phyloP scores from a whole-genome alignment of 2,329 filamentous ascomycete genomes.

The Dactylella cylindrospora region DNA sequence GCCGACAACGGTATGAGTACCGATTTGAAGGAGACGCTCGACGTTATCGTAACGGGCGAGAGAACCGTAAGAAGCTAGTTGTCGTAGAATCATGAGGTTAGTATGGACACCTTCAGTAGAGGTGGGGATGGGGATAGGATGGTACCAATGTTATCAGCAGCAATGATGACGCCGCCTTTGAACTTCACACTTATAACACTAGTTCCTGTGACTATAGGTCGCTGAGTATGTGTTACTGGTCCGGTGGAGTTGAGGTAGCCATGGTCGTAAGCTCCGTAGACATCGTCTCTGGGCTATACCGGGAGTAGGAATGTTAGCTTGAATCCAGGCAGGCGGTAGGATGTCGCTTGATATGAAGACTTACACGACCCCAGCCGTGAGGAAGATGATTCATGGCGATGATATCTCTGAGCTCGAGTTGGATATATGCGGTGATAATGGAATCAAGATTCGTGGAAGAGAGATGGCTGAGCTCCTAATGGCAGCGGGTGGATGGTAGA shows the following conservation, averaged over 20 bases:
- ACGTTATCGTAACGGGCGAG: conserved; percentile 95
- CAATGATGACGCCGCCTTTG: conserved; percentile 93
- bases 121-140: conserved; percentile 17
- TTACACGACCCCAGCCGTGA: conserved; percentile 71
- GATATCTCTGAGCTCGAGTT: conserved; percentile 44
- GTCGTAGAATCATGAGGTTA: background rate
- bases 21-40: conserved; percentile 89
- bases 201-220: conserved; percentile 91
- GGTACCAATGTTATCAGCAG: conserved; percentile 89
- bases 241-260: conserved; percentile 70
- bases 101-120: background rate
- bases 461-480: conserved; percentile 24
- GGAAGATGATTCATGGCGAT: conserved; percentile 68
- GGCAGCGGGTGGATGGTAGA: conserved; percentile 22
- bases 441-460: too few species aligned
- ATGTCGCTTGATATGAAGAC: conserved; percentile 49
- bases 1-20: conserved; percentile 78
- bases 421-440: conserved; percentile 5
- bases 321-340: conserved; percentile 15
- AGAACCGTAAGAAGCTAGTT: conserved; percentile 88
- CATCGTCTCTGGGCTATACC: conserved; percentile 84
- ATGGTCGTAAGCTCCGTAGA: conserved; percentile 90
- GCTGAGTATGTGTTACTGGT: conserved; percentile 75
- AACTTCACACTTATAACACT: conserved; percentile 95
- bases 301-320: conserved; percentile 49